These are phyloP conservation scores for Candida ortonii DNA, from an alignment of 805 yeast genomes.

Conservation along the genomic window DNA sequence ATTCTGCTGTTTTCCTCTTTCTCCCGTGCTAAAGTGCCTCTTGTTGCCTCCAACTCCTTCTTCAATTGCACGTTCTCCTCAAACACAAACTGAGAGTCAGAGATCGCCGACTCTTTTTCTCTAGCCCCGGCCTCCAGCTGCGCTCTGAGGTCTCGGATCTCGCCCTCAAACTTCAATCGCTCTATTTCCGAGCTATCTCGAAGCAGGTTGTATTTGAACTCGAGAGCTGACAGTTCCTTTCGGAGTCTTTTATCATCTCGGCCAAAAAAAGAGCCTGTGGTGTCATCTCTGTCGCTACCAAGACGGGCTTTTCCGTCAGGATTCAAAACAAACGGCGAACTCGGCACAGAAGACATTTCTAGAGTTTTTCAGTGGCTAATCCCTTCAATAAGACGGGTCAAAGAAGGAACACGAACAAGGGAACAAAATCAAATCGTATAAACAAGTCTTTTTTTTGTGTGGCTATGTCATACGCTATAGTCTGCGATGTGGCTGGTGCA, in stretches of 20 bases:
- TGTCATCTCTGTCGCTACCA: too few relatives aligned
- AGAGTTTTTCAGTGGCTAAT: background rate
- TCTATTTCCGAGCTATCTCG: slow-evolving; percentile 6
- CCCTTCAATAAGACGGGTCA: too few relatives aligned
- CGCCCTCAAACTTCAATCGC: slow-evolving; percentile 2
- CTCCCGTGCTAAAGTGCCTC: background rate
- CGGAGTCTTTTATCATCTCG: slow-evolving; percentile 1
- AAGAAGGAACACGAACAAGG: too few relatives aligned
- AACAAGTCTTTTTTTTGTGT: too few relatives aligned
- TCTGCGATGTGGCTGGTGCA: too few relatives aligned
- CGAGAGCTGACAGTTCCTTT: slow-evolving; percentile 1
- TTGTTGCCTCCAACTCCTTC: slow-evolving; percentile 35
- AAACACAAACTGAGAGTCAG: slow-evolving; percentile 14
- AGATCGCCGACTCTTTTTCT: slow-evolving; percentile 34
- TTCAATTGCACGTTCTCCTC: slow-evolving; percentile 30
- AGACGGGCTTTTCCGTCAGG: slow-evolving; percentile 6
- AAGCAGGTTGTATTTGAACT: slow-evolving; percentile 4
- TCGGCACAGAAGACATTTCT: slow-evolving; percentile 10
- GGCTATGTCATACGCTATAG: too few relatives aligned
- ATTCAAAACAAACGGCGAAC: slow-evolving; percentile 21
- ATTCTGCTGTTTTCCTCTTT: slow-evolving; percentile 5
- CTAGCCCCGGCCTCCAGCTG: slow-evolving; percentile 19
- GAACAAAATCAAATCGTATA: too few relatives aligned
- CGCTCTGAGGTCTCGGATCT: slow-evolving; percentile 8
- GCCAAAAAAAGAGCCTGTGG: too few relatives aligned